A percentile compares a stretch with the other conserved stretches of the same genome.
Conservation (phyloP, 192 early-diverging fungal species). For the Backusella tarrabulga region DNA sequence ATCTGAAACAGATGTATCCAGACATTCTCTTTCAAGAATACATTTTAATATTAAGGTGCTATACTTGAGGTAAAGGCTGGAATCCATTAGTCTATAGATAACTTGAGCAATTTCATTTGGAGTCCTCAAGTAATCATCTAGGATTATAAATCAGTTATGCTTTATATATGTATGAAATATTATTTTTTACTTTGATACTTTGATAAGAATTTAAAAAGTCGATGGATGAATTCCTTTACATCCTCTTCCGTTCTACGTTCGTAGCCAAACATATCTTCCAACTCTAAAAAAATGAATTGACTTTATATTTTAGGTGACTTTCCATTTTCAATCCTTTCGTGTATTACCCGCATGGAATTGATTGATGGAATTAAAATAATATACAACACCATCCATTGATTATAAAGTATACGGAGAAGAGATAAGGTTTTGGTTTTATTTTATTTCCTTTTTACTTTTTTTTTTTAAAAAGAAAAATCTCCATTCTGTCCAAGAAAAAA, state of each 20-base stretch:
- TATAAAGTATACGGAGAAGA: not conserved
- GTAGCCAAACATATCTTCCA: constrained; percentile 26
- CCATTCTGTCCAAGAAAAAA: too few species aligned
- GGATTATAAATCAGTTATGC: not conserved
- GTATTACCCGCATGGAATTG: constrained; percentile 31
- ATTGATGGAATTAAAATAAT: constrained; percentile 32
- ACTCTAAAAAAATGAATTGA: constrained; percentile 10
- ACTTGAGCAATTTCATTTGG: constrained; percentile 40
- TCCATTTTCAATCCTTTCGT: not conserved
- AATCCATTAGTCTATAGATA: constrained; percentile 52
- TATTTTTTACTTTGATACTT: constrained; percentile 28
- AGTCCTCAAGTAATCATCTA: constrained; percentile 49
- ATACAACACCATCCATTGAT: constrained; percentile 25
- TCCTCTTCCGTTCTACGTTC: not conserved
- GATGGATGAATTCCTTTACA: constrained; percentile 13
- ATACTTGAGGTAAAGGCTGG: constrained; percentile 43
- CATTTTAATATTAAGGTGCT: constrained; percentile 27
- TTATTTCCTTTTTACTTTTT: not conserved
- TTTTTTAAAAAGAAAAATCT: not conserved
- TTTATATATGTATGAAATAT: not conserved
- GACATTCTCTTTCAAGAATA: constrained; percentile 24
- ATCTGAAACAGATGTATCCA: not conserved
- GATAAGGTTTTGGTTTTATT: not conserved
- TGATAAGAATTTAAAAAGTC: constrained; percentile 30
- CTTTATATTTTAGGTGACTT: not conserved